Base-by-base conservation (phyloP, 306 rosid genomes). In the Quercus glauca region DNA sequence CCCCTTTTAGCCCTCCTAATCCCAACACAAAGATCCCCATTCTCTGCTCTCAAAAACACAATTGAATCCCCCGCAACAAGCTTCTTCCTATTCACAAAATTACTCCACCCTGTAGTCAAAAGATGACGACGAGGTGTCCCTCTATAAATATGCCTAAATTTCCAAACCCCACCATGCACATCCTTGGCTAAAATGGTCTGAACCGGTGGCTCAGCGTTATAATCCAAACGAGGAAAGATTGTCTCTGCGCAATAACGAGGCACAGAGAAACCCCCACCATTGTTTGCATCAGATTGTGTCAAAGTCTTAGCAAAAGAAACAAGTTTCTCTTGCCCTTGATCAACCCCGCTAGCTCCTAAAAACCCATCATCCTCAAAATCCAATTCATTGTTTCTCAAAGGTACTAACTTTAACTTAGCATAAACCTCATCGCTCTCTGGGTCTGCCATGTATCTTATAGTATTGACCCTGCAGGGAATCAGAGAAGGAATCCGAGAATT, bases 61-160 rank as follows among this genome's bases (percentile, higher is more conserved):
- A 96, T 88, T 0, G 99, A 91, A 79, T 96, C 99, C 57, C 99
- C 99, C 23, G 99, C 99, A 82, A 93, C 97, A 83, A 96, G 99
- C 84, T 90, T 93, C 89, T 96, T 96, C 68, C 87, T 91, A 84
- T 96, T 96, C 80, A 96, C 99, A 64, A 96, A 96, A 87, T 89
- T 91, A 80, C 98, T 96, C 99, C 99, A 96, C 51, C 99, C 99
- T 2, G 98, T 96, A 20, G 99, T 96, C 85, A 96, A 75, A 60
- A 96, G 97, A 72, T 96, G 99, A 65, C 99, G 91, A 56, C 99
- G 91, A 5, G 99, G 99, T 23, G 99, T 96, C 43, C 99, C 99
- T 82, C 99, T 88, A 73, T 96, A 96, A 23, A 96, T 96, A 76
- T 96, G 99, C 87, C 99, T 93, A 58, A 96, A 96, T 90, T 89